Base-by-base conservation (phyloP, 1,284 basidiomycete genomes). In the Microbotryomycetes sp. region DNA sequence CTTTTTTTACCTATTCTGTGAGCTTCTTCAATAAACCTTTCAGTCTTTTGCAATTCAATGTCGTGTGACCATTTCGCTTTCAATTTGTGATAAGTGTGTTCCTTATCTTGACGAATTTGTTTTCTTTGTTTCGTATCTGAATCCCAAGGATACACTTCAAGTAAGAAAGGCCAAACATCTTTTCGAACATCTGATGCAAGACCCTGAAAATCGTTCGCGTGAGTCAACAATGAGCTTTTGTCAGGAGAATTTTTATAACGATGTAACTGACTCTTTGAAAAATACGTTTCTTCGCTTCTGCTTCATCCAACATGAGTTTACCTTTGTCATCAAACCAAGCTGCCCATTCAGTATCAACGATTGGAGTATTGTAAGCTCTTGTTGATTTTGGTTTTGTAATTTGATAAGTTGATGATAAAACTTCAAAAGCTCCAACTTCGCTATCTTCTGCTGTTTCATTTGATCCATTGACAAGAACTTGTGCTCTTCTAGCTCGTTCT, bases 151-250 rank as follows among this genome's bases (percentile, higher is more conserved):
- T 87, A 80, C 1, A 93, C 88, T 25, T 87, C 89, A 15, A 98
- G 80, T 31, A 98, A 75, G 73, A 91, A 91, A 1, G 92, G 91
- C 96, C 96, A 99, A 0, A 91, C 82, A 53, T 81, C 81, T 71
- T 82, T 82, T 66, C 89, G 78, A 46, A 87, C 74, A 1, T 76
- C 74, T 2, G 81, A 75, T 48, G 76, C 78, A 50, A 90, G 77
- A 0, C 89, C 89, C 72, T 75, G 58, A 6, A 26, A 51, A 23
- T n/a, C n/a, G n/a, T 9, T 42, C 12, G 19, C 56, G 14, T 16
- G 15, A 32, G 49, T 55, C 9, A 49, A 32, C 32, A 42, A 6
- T 26, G 15, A 42, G 7, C 7, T 49, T 25, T 50, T 36, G n/a
- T n/a, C n/a, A n/a, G n/a, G n/a, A 42, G 36, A 9, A 42, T 42